Conservation (phyloP, 2,329 filamentous ascomycete genomes). For the Pestalotiopsis sp. region DNA sequence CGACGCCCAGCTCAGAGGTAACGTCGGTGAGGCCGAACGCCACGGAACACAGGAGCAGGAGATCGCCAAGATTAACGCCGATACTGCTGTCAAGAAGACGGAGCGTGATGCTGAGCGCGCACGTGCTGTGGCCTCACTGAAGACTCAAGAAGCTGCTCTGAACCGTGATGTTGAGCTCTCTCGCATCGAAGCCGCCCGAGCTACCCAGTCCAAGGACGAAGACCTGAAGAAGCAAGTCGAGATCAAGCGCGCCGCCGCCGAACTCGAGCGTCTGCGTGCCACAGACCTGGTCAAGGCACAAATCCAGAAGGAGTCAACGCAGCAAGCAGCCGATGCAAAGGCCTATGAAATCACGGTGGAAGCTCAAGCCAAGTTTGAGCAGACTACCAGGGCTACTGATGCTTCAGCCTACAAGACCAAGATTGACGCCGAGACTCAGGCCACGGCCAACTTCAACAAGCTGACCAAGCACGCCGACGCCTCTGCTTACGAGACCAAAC, state of each 20-base stretch:
- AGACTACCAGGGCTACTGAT: conserved; percentile 61
- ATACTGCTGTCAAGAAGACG: conserved; percentile 82
- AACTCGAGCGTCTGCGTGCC: conserved; percentile 78
- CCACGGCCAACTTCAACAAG: conserved; percentile 36
- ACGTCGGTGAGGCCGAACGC: conserved; percentile 77
- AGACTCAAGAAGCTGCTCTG: conserved; percentile 72
- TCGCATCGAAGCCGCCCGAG: conserved; percentile 71
- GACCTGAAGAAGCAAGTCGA: conserved; percentile 80
- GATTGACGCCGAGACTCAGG: conserved; percentile 46
- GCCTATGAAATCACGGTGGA: conserved; percentile 68
- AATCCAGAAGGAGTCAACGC: conserved; percentile 67
- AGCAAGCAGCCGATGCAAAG: conserved; percentile 67
- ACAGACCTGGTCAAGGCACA: conserved; percentile 77
- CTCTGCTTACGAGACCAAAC: conserved; percentile 45
- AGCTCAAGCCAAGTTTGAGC: conserved; percentile 56
- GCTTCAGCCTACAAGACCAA: conserved; percentile 53
- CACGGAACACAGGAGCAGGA: conserved; percentile 81
- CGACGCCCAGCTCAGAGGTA: conserved; percentile 65
- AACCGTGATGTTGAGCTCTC: conserved; percentile 75
- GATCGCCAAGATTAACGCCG: conserved; percentile 81
- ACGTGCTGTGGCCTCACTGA: conserved; percentile 73
- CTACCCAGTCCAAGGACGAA: conserved; percentile 75
- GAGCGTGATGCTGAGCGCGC: conserved; percentile 83
- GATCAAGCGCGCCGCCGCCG: conserved; percentile 74
- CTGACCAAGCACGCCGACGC: conserved; percentile 52